Base-by-base conservation (phyloP, 2,329 filamentous ascomycete genomes). In the Colletotrichum euphorbiae region DNA sequence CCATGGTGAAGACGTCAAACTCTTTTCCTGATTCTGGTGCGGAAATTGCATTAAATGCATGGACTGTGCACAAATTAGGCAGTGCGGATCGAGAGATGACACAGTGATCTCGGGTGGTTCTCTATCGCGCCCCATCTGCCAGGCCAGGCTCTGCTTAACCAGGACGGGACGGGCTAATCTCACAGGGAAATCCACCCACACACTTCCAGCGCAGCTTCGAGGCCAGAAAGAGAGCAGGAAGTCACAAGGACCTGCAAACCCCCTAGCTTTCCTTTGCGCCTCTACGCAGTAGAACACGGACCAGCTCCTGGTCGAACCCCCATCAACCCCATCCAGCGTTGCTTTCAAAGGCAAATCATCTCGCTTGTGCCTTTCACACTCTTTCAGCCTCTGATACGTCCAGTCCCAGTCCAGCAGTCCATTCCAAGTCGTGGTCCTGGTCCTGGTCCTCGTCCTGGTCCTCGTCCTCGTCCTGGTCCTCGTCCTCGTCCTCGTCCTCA, bases 341-440 rank as follows among this genome's bases (percentile, higher is more conserved):
- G 79, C 79, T 77, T 78, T 80, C 77, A 77, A 77, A 78, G 79
- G 79, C 78, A 81, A 68, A 80, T 83, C 82, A 85, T 85, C 76
- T 85, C 83, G 83, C 82, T 85, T 84, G 81, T 78, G 78, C 78
- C 79, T 79, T 79, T 78, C 17, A 78, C 76, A 77, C 76, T 77
- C 77, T 77, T 77, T 82, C 80, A 82, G 82, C 81, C 79, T 81
- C 79, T 77, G 78, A 79, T 79, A 80, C 80, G 77, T 24, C 21
- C 21, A 24, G 21, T 24, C 21, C 21, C 21, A 24, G 21, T 24
- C 24, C 4, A 24, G 24, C 4, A 24, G 24, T 24, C 24, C 24
- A 24, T 1, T 21, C 21, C 24, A 24, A 24, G 24, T 24, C 24
- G 24, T 24, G 24, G 24, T 24, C 24, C 4, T 24, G 24, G 24